phyloP scores from a whole-genome alignment of 2,329 filamentous ascomycete species.

The Dactylellina cionopaga region DNA sequence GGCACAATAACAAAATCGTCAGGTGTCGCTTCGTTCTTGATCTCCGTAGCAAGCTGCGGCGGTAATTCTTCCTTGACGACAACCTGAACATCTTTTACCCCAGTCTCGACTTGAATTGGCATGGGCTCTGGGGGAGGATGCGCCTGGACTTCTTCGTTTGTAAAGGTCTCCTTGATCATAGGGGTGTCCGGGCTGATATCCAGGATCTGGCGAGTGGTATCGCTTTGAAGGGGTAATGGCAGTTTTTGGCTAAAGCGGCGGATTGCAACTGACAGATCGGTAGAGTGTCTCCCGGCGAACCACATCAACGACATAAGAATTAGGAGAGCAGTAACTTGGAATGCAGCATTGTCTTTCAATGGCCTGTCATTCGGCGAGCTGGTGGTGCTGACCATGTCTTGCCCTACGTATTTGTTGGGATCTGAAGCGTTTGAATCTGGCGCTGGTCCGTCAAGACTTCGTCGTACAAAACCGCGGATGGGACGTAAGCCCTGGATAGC shows the following conservation, averaged over 20 bases:
- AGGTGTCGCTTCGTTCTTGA: conserved; percentile 18
- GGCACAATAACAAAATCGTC: conserved; percentile 47
- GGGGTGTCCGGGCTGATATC: conserved; percentile 37
- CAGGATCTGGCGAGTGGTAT: conserved; percentile 15
- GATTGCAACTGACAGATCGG: conserved; percentile 25
- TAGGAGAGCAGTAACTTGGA: conserved; percentile 37
- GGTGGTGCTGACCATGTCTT: neutral
- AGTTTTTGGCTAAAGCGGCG: conserved; percentile 33
- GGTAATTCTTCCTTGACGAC: conserved; percentile 42
- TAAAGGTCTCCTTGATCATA: conserved; percentile 49
- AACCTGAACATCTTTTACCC: conserved; percentile 37
- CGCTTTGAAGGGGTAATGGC: conserved; percentile 29
- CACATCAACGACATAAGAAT: conserved; percentile 49
- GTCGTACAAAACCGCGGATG: conserved; percentile 17
- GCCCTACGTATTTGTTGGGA: neutral
- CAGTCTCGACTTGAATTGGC: conserved; percentile 32
- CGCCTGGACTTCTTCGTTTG: conserved; percentile 28
- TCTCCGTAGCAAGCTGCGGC: conserved; percentile 32
- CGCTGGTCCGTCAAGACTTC: conserved; percentile 19
- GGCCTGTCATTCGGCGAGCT: conserved; percentile 16
- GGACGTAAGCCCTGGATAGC: conserved; percentile 24
- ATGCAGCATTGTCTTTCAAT: conserved; percentile 29
- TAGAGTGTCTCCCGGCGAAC: conserved; percentile 45
- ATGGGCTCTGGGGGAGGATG: conserved; percentile 21
- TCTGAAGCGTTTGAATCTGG: conserved; percentile 27